These are phyloP conservation scores for Xylaria sp. DNA, from an alignment of 2,329 filamentous ascomycete species.

Conservation along the genomic window DNA sequence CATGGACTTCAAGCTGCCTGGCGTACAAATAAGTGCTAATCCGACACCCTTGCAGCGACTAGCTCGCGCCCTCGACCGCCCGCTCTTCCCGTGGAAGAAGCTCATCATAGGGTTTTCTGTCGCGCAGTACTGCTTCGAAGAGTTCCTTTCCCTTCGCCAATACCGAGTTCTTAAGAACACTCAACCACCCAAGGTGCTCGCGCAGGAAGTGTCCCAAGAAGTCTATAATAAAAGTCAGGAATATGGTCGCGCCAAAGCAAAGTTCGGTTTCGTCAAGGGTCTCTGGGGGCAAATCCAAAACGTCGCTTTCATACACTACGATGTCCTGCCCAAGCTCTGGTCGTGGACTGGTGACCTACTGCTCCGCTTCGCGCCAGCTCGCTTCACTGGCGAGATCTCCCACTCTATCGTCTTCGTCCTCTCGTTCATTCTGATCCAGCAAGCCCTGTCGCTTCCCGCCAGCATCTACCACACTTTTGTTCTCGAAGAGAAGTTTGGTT, in stretches of 20 bases:
- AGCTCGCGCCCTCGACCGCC: slow-evolving; percentile 87
- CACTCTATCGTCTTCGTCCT: slow-evolving; percentile 95
- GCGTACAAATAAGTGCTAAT: neutral
- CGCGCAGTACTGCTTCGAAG: slow-evolving; percentile 90
- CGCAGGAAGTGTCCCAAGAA: slow-evolving; percentile 87
- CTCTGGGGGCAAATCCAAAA: slow-evolving; percentile 91
- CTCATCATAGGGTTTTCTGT: slow-evolving; percentile 95
- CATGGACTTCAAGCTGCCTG: neutral
- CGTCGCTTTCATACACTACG: slow-evolving; percentile 86
- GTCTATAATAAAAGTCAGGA: slow-evolving; percentile 96
- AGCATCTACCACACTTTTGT: slow-evolving; percentile 96
- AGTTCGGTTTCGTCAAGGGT: slow-evolving; percentile 83
- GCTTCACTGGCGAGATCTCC: slow-evolving; percentile 90
- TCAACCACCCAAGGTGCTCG: slow-evolving; percentile 84
- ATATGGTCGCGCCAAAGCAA: slow-evolving; percentile 95
- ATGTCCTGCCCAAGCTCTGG: slow-evolving; percentile 93
- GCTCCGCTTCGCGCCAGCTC: slow-evolving; percentile 76
- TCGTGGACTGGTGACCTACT: slow-evolving; percentile 80
- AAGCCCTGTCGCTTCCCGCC: slow-evolving; percentile 80
- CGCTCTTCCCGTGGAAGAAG: slow-evolving; percentile 96
- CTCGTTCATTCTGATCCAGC: slow-evolving; percentile 83
- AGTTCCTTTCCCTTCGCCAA: slow-evolving; percentile 88
- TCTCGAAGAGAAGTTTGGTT: slow-evolving; percentile 95
- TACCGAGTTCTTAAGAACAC: slow-evolving; percentile 86
- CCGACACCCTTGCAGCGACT: slow-evolving; percentile 66